Conservation (phyloP, 1,284 basidiomycete species). For the Schizophyllum amplum region DNA sequence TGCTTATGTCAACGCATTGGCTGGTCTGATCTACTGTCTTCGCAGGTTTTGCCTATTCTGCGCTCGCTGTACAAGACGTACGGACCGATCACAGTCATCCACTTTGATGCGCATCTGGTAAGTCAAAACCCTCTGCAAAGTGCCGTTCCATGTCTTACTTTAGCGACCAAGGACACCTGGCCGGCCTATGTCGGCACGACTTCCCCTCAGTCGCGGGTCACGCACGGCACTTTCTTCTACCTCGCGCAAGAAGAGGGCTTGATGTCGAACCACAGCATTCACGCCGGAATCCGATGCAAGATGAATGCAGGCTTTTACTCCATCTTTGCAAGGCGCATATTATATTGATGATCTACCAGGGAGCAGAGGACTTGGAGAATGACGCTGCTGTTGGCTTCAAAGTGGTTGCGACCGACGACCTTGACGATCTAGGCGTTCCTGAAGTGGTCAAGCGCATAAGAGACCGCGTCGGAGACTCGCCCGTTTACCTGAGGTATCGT, state of each 20-base stretch:
- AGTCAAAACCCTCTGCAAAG: conserved; percentile 1
- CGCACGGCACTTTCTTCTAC: conserved; percentile 74
- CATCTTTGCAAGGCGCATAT: not conserved
- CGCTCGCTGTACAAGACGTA: conserved; percentile 65
- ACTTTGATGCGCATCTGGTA: conserved; percentile 72
- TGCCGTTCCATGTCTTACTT: no score
- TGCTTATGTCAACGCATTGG: not conserved
- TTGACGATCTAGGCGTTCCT: conserved; percentile 60
- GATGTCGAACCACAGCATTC: conserved; percentile 63
- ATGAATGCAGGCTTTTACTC: conserved; percentile 36
- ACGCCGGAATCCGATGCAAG: conserved; percentile 74
- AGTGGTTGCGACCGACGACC: conserved; percentile 65
- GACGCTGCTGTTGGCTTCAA: conserved; percentile 63
- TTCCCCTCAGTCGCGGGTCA: conserved; percentile 56
- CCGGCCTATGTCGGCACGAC: conserved; percentile 41
- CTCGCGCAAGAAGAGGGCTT: conserved; percentile 67
- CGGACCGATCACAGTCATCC: conserved; percentile 72
- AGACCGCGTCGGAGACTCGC: conserved; percentile 53
- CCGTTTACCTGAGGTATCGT: conserved; percentile 68
- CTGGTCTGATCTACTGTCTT: not conserved
- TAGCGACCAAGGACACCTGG: conserved; percentile 42
- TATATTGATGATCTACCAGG: conserved; percentile 28
- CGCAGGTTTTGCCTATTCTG: conserved; percentile 57
- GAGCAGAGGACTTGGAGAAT: conserved; percentile 48
- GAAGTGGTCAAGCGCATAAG: conserved; percentile 59